A percentile compares a stretch with the other conserved stretches of the same genome.
These are phyloP conservation scores for Nakazawaea wickerhamii DNA, from an alignment of 805 yeast species.

Conservation along the genomic window DNA sequence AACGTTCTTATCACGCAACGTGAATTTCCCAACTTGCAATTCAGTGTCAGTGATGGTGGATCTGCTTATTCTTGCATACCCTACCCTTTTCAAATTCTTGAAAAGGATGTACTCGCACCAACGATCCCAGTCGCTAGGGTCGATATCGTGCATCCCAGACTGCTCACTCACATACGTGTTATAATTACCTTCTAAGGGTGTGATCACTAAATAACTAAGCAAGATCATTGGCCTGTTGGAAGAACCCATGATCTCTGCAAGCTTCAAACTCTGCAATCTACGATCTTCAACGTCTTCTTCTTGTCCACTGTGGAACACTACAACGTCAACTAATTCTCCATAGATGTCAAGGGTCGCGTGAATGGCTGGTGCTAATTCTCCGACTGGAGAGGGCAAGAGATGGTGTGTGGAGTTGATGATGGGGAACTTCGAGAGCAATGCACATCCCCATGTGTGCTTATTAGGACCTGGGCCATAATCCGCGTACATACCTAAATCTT, in stretches of 20 bases:
- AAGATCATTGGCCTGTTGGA: constrained; percentile 80
- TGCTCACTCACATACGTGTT: constrained; percentile 80
- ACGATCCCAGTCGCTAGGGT: constrained; percentile 89
- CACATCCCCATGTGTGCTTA: constrained; percentile 98
- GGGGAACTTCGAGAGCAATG: constrained; percentile 89
- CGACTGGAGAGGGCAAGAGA: constrained; percentile 92
- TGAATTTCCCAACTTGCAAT: constrained; percentile 90
- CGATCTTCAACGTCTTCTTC: constrained; percentile 97
- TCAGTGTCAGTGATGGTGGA: constrained; percentile 96
- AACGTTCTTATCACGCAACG: constrained; percentile 35
- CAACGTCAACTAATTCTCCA: constrained; percentile 82
- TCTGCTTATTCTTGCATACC: constrained; percentile 90
- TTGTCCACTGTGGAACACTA: constrained; percentile 97
- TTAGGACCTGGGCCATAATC: constrained; percentile 98
- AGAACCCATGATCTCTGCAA: constrained; percentile 76
- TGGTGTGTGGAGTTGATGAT: constrained; percentile 87
- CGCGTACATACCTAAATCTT: constrained; percentile 88
- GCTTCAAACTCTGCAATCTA: constrained; percentile 71
- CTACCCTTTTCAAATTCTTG: constrained; percentile 80
- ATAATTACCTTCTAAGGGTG: constrained; percentile 85
- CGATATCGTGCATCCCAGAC: constrained; percentile 90
- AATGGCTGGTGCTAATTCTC: constrained; percentile 97
- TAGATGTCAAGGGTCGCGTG: constrained; percentile 92
- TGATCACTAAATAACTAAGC: constrained; percentile 85
- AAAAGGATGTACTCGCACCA: constrained; percentile 97